phyloP scores from a whole-genome alignment of 352 stramenopile genomes.

The Pythium graminicola region DNA sequence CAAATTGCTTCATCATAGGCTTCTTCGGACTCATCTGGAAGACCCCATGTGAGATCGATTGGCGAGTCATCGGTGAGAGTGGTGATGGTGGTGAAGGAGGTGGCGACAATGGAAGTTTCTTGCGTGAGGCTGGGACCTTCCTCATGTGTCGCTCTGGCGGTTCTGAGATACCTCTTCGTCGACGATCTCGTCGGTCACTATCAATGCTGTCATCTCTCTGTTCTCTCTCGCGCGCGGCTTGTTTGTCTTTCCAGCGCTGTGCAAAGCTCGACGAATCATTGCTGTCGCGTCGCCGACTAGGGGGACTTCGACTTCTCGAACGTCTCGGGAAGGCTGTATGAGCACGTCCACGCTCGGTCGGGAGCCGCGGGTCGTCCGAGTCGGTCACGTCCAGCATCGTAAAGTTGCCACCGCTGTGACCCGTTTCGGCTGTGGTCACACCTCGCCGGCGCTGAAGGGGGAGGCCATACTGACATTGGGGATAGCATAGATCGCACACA shows the following conservation, averaged over 20 bases:
- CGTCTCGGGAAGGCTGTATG: background rate
- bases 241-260: slow-evolving; percentile 10
- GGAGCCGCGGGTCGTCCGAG: slow-evolving; percentile 11
- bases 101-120: slow-evolving; percentile 3
- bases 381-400: slow-evolving; percentile 12
- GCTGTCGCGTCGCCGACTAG: background rate
- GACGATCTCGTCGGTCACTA: background rate
- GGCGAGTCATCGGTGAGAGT: slow-evolving; percentile 10
- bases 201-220: background rate
- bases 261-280: slow-evolving; percentile 4
- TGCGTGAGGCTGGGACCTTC: background rate
- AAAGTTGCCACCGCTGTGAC: slow-evolving; percentile 7
- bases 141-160: slow-evolving; percentile 13
- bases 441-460: slow-evolving; percentile 19
- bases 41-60: slow-evolving; percentile 8
- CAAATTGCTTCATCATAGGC: slow-evolving; percentile 6
- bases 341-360: slow-evolving; percentile 12
- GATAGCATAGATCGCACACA: slow-evolving; percentile 68
- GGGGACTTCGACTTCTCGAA: background rate
- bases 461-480: slow-evolving; percentile 34
- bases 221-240: slow-evolving; percentile 2
- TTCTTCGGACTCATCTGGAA: slow-evolving; percentile 17
- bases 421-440: slow-evolving; percentile 8
- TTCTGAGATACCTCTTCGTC: slow-evolving; percentile 12
- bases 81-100: slow-evolving; percentile 6